Evolutionary conservation across 1,284 basidiomycete genomes (phyloP).

Genomic region (Lentinus polychrous): DNA sequence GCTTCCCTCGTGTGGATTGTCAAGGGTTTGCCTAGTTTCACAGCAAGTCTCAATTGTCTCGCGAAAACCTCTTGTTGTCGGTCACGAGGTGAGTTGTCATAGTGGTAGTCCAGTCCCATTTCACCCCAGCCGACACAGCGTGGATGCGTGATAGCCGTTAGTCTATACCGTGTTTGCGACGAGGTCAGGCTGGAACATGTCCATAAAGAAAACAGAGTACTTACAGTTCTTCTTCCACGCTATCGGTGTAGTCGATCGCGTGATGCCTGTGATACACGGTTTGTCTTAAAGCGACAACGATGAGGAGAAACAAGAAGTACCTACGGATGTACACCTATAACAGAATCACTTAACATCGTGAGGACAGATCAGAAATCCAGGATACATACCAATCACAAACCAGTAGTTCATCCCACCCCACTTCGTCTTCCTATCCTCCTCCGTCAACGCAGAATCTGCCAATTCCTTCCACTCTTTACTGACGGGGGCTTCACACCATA

Average conservation of each 20-base stretch:
- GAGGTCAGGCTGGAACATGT: background rate
- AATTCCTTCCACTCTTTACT: conserved; percentile 54
- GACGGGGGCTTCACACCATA: conserved; percentile 78
- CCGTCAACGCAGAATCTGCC: conserved; percentile 61
- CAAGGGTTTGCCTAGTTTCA: conserved; percentile 61
- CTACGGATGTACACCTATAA: conserved; percentile 67
- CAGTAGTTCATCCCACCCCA: conserved; percentile 68
- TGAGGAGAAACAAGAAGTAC: conserved; percentile 17
- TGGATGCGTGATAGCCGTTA: conserved; percentile 71
- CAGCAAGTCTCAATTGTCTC: conserved; percentile 61
- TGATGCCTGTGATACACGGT: conserved; percentile 46
- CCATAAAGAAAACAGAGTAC: conserved; percentile 19
- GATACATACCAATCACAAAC: conserved; percentile 67
- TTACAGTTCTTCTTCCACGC: conserved; percentile 62
- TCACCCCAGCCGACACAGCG: conserved; percentile 82
- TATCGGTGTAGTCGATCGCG: conserved; percentile 59
- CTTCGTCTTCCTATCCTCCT: conserved; percentile 36
- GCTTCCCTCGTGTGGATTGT: conserved; percentile 80
- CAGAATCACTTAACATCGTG: background rate
- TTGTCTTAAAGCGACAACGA: background rate
- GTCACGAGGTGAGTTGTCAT: conserved; percentile 65
- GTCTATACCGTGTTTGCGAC: conserved; percentile 28
- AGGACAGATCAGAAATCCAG: conserved; percentile 3
- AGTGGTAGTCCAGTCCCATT: conserved; percentile 81
- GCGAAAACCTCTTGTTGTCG: conserved; percentile 59